Conservation (phyloP, 2,329 filamentous ascomycete genomes). For the Mycosphaerella sp. region DNA sequence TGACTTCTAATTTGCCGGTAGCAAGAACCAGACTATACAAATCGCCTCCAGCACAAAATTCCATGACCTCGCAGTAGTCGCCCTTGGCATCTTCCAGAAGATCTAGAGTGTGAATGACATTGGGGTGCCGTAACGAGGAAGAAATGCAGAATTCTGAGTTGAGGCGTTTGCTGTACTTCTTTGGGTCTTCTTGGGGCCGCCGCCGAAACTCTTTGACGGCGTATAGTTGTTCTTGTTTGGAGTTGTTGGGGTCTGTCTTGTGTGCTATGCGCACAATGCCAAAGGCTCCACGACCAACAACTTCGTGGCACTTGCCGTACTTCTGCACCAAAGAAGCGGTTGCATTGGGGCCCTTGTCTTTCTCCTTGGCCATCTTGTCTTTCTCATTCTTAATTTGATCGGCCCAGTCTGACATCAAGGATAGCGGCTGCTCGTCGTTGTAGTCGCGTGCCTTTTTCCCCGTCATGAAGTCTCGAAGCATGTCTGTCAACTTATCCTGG, state of each 20-base stretch:
- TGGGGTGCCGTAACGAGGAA: slow-evolving; percentile 90
- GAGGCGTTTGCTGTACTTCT: slow-evolving; percentile 95
- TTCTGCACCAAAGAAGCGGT: slow-evolving; percentile 84
- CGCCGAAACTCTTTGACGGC: slow-evolving; percentile 98
- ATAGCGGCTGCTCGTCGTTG: slow-evolving; percentile 71
- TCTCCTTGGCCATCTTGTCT: slow-evolving; percentile 66
- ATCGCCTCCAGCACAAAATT: slow-evolving; percentile 95
- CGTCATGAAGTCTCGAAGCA: slow-evolving; percentile 76
- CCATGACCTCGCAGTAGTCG: slow-evolving; percentile 98
- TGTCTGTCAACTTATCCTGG: slow-evolving; percentile 89
- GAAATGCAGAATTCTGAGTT: slow-evolving; percentile 99
- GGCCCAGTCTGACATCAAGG: slow-evolving; percentile 92
- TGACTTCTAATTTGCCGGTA: slow-evolving; percentile 82
- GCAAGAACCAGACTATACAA: slow-evolving; percentile 89
- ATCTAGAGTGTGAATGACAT: slow-evolving; percentile 96
- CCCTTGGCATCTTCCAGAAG: slow-evolving; percentile 93
- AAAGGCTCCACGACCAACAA: slow-evolving; percentile 92
- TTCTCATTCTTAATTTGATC: slow-evolving; percentile 87
- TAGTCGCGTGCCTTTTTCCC: slow-evolving; percentile 69
- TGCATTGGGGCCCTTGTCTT: slow-evolving; percentile 67
- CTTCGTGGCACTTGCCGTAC: slow-evolving; percentile 96
- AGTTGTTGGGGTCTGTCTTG: slow-evolving; percentile 78
- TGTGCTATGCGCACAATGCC: slow-evolving; percentile 96
- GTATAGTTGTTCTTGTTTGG: slow-evolving; percentile 77
- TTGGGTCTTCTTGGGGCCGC: slow-evolving; percentile 86